A percentile compares a stretch with the other conserved stretches of the same genome.
Conservation (phyloP, 2,329 filamentous ascomycete species). For the Volutella citrinella region DNA sequence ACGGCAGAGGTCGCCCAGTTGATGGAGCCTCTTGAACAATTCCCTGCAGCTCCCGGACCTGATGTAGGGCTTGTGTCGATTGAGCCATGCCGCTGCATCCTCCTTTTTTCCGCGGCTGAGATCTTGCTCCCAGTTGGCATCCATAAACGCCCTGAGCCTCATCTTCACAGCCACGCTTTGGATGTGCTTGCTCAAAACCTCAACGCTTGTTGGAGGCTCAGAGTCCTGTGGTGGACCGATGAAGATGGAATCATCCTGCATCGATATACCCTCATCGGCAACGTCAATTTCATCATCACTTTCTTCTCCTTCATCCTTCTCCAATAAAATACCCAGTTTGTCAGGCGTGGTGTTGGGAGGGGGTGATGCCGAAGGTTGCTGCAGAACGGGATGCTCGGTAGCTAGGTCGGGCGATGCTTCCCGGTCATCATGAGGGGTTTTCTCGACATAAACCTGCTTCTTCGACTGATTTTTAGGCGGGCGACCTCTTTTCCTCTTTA, state of each 20-base stretch:
- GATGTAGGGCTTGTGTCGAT: neutral
- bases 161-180: constrained; percentile 9
- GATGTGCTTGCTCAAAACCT: constrained; percentile 8
- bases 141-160: neutral
- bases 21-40: constrained; percentile 12
- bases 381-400: too few species aligned
- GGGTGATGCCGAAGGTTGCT: too few species aligned
- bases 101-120: constrained; percentile 3
- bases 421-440: too few species aligned
- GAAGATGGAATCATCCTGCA: constrained; percentile 17
- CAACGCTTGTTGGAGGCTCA: constrained; percentile 4
- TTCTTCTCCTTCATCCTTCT: neutral
- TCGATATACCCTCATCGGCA: neutral
- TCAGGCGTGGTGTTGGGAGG: too few species aligned
- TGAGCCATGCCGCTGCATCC: constrained; percentile 2
- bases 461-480: too few species aligned
- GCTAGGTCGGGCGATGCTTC: too few species aligned
- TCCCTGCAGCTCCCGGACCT: constrained; percentile 3
- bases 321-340: too few species aligned
- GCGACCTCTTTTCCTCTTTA: too few species aligned
- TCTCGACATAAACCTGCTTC: too few species aligned
- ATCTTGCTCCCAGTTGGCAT: constrained; percentile 12
- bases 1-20: constrained; percentile 13
- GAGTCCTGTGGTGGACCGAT: constrained; percentile 11
- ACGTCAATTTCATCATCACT: neutral